Base-by-base conservation (phyloP, 805 yeast genomes). In the Saturnispora diversa region DNA sequence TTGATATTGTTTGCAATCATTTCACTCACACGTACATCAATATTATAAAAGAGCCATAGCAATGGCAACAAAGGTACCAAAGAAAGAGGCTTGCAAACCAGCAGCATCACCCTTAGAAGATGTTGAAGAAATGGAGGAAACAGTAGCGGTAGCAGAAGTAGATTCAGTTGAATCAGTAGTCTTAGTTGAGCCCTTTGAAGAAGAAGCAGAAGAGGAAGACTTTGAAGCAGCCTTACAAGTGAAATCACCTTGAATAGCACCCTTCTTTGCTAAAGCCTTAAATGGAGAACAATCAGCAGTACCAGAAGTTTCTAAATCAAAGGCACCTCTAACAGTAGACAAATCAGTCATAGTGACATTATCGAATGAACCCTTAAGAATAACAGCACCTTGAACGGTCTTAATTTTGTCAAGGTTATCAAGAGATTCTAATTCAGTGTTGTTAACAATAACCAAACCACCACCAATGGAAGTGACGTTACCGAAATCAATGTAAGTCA, bases 181-280 rank as follows among this genome's bases (percentile, higher is more conserved):
- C 10, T 47, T 22, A 11, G 49, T 31, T n/a, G 64, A 37, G 22
- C 56, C 44, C 20, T 51, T 32, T 29, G 62, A 34, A 36, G 64
- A 42, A 39, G 63, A 40, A 17, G 56, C 31, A 33, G 61, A 54
- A 44, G 65, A 59, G 29, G 80, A 66, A 41, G 77, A 64, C 24
- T 68, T 55, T 36, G 74, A 60, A 50, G 78, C 79, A 64, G 79
- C 83, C 53, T 72, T 71, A 70, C 94, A 84, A 55, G 65, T 72
- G 71, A 77, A 88, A 71, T 85, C 86, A 76, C 98, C 98, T 69
- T 80, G 86, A 65, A 92, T 79, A 62, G 74, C 84, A 66, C 94
- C 94, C 55, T 73, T 71, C 58, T 68, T 64, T 74, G 84, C 79
- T 60, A 85, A 74, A 41, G 64, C 56, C 63, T 82, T 74, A 70